A percentile compares a stretch with the other conserved stretches of the same genome.
Conservation (phyloP, 1,284 basidiomycete species). For the Dichomitus squalens region DNA sequence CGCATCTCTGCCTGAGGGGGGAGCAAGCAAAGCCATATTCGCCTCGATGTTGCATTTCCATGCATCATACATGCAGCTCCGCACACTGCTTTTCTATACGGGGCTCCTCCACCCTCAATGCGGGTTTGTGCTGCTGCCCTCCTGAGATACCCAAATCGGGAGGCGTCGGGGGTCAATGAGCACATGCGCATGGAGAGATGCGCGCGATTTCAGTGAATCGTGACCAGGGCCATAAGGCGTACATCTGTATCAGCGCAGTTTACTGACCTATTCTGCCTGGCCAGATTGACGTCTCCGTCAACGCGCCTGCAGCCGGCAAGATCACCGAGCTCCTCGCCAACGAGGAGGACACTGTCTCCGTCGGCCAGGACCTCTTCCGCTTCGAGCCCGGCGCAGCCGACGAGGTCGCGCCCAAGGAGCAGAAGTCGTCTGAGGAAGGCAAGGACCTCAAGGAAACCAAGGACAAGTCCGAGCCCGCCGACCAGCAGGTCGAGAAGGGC, state of each 20-base stretch:
- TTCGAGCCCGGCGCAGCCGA: conserved; percentile 82
- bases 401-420: conserved; percentile 39
- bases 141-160: background rate
- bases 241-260: background rate
- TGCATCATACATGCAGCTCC: too few relatives aligned
- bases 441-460: conserved; percentile 21
- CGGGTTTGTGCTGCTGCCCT: background rate
- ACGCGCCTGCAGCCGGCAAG: conserved; percentile 88
- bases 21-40: too few relatives aligned
- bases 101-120: background rate
- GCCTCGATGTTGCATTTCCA: too few relatives aligned
- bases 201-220: too few relatives aligned
- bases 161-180: background rate
- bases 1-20: too few relatives aligned
- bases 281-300: conserved; percentile 97
- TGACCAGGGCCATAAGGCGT: too few relatives aligned
- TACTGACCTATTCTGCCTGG: background rate
- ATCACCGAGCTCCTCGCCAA: conserved; percentile 87
- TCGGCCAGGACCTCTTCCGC: conserved; percentile 94
- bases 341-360: conserved; percentile 94
- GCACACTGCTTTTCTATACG: too few relatives aligned
- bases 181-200: too few relatives aligned
- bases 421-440: conserved; percentile 25
- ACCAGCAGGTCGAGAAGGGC: conserved; percentile 49
- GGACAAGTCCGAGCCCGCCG: conserved; percentile 49